Percentiles rank a stretch among this genome's conserved stretches.
These are phyloP conservation scores for Crithidia bombi DNA, from an alignment of 208 protist genomes.

Conservation along the genomic window DNA sequence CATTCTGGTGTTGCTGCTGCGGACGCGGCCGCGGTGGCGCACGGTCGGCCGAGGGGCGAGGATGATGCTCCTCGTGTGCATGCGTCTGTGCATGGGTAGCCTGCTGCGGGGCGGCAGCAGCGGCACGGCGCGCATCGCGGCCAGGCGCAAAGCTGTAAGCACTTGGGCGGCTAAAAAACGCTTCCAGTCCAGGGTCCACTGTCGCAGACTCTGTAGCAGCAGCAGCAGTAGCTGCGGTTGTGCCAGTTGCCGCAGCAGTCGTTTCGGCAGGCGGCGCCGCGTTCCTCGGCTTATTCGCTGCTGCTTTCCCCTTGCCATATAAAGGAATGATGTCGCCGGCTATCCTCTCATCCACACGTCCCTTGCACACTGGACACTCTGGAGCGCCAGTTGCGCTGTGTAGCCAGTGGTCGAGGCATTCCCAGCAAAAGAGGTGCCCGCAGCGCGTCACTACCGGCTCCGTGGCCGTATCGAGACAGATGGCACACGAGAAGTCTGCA, in stretches of 20 bases:
- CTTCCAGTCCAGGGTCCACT: constrained; percentile 14
- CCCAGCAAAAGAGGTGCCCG: constrained; percentile 89
- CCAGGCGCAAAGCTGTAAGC: constrained; percentile 31
- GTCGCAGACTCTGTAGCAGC: background rate
- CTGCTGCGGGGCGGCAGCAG: background rate
- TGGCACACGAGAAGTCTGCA: constrained; percentile 77
- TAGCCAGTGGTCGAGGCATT: constrained; percentile 82
- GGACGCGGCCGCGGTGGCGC: constrained; percentile 50
- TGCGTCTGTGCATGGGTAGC: constrained; percentile 9
- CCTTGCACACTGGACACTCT: constrained; percentile 84
- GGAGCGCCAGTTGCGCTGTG: constrained; percentile 35
- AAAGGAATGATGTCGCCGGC: constrained; percentile 82
- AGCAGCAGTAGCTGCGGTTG: constrained; percentile 1
- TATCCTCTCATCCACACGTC: constrained; percentile 56
- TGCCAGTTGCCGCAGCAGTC: constrained; percentile 3
- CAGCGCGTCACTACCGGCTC: constrained; percentile 87
- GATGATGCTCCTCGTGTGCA: constrained; percentile 33
- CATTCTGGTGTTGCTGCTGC: constrained; percentile 18
- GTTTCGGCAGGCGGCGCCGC: background rate
- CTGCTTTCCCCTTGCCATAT: constrained; percentile 64
- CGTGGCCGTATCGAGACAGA: constrained; percentile 73
- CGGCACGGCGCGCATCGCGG: constrained; percentile 4
- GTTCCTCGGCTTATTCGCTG: constrained; percentile 6
- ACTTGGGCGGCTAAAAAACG: constrained; percentile 32
- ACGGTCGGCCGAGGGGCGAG: constrained; percentile 50